Conservation (phyloP, 192 early-diverging fungal genomes). For the Gaertneriomyces semiglobifer region DNA sequence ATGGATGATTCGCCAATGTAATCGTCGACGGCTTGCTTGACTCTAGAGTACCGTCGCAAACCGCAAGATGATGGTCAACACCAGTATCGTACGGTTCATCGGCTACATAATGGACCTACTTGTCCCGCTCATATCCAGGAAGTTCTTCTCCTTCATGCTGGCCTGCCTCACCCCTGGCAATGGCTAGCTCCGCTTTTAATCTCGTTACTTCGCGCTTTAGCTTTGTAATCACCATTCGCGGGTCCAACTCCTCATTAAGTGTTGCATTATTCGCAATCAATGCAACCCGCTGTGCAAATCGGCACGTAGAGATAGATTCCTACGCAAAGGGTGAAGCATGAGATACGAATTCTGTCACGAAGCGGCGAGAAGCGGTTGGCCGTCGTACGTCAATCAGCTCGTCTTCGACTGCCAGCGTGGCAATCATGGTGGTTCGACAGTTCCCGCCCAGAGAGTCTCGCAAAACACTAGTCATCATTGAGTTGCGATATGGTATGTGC, state of each 20-base stretch:
- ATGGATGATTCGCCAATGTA: conserved; percentile 37
- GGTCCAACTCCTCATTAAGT: conserved; percentile 61
- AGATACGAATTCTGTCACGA: not conserved
- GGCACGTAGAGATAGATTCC: conserved; percentile 66
- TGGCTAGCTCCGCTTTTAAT: conserved; percentile 53
- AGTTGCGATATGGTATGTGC: conserved; percentile 62
- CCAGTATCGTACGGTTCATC: not conserved
- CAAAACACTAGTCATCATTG: conserved; percentile 60
- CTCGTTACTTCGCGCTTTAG: conserved; percentile 50
- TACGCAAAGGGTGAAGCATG: conserved; percentile 2
- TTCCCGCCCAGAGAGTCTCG: conserved; percentile 61
- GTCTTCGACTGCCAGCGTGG: conserved; percentile 56
- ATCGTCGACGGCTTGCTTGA: conserved; percentile 47
- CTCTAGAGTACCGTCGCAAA: conserved; percentile 24
- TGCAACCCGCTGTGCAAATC: conserved; percentile 62
- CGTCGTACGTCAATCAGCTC: conserved; percentile 53
- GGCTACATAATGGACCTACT: conserved; percentile 8
- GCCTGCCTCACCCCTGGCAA: conserved; percentile 44
- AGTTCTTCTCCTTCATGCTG: conserved; percentile 39
- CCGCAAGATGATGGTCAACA: not conserved
- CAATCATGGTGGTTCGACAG: conserved; percentile 63
- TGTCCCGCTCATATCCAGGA: conserved; percentile 56
- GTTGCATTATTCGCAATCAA: conserved; percentile 51
- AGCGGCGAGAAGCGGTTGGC: not conserved
- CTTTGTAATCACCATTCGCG: conserved; percentile 48